phyloP scores from a whole-genome alignment of 148 eudicot genomes.

The Bassia scoparia region DNA sequence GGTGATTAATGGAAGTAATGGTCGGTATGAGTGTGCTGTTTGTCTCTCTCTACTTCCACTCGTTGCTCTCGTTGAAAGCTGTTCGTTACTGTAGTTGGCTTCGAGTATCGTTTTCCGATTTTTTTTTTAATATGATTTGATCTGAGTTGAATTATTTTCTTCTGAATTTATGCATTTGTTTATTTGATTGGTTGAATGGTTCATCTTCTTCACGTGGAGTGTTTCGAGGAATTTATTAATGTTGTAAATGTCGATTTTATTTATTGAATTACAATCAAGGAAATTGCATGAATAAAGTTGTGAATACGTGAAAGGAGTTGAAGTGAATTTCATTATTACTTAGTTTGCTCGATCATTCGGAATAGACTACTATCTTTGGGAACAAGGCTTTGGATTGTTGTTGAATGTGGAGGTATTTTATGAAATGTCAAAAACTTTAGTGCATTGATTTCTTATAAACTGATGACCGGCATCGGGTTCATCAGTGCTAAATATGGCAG shows the following conservation, averaged over 20 bases:
- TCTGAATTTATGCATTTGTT: not conserved
- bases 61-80: constrained; percentile 33
- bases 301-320: not conserved
- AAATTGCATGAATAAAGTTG: not conserved
- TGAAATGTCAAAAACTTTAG: too few species aligned
- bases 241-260: not conserved
- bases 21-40: constrained; percentile 30
- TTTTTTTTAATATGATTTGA: not conserved
- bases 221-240: not conserved
- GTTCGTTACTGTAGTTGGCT: constrained; percentile 32
- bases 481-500: too few species aligned
- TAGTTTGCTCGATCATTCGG: too few species aligned
- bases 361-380: too few species aligned
- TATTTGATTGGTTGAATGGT: not conserved
- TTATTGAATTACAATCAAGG: not conserved
- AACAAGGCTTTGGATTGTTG: too few species aligned
- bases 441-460: too few species aligned
- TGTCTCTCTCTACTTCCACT: constrained; percentile 22
- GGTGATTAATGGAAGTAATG: not conserved
- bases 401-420: too few species aligned
- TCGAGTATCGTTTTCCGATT: too few species aligned
- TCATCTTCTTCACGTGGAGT: not conserved
- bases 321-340: too few species aligned
- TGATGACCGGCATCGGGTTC: too few species aligned
- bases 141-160: not conserved